Percentiles rank a stretch among this genome's conserved stretches.
Conservation (phyloP, 129 eudicot species). For the Lactuca saligna region DNA sequence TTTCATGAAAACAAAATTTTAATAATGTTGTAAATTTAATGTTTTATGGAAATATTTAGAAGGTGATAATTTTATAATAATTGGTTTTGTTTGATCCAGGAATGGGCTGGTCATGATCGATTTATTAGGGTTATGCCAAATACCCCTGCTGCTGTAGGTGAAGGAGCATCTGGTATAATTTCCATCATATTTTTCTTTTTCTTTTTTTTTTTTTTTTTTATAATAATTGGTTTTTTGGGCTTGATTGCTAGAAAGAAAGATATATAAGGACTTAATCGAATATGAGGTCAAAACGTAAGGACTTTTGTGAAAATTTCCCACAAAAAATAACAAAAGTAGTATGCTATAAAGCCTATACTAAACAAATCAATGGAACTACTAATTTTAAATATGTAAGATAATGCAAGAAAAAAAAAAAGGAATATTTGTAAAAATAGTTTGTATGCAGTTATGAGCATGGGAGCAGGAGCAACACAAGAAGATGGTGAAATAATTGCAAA, state of each 20-base stretch:
- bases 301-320: too few species aligned
- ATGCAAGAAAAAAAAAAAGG: neutral
- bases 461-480: conserved; percentile 70
- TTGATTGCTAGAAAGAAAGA: too few species aligned
- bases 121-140: conserved; percentile 98
- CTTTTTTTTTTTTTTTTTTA: neutral
- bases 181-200: conserved; percentile 1
- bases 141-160: conserved; percentile 96
- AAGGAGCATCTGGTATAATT: conserved; percentile 81
- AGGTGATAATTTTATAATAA: conserved; percentile 5
- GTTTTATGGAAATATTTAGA: neutral
- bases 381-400: too few species aligned
- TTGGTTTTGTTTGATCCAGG: conserved; percentile 48
- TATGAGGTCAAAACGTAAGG: too few species aligned
- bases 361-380: too few species aligned
- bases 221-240: neutral
- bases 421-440: conserved; percentile 4
- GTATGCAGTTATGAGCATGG: conserved; percentile 62
- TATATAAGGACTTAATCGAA: too few species aligned
- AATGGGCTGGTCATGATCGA: conserved; percentile 96
- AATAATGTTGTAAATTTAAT: too few species aligned
- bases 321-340: too few species aligned
- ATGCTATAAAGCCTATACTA: too few species aligned
- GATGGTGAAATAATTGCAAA: conserved; percentile 75
- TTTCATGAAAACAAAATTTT: conserved; percentile 17